These are phyloP conservation scores for Rhizopus arrhizus DNA, from an alignment of 371 early-diverging fungal species.

Conservation along the genomic window DNA sequence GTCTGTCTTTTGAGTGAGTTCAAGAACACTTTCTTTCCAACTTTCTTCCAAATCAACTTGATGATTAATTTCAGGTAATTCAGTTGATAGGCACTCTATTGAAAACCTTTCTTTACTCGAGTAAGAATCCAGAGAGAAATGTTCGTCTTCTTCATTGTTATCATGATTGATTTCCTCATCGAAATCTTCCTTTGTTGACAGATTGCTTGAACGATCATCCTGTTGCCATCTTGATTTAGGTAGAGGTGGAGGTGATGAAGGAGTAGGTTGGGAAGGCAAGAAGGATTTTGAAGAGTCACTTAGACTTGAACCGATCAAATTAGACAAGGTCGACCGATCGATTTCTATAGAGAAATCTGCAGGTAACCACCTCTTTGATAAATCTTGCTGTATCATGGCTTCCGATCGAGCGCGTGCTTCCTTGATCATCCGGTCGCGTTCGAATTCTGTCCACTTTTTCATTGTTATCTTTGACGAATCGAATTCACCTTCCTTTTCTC, in stretches of 20 bases:
- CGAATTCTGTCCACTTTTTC: constrained; percentile 74
- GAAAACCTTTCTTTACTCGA: neutral
- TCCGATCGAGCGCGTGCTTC: constrained; percentile 19
- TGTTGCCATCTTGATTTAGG: neutral
- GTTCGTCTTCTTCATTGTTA: too few species aligned
- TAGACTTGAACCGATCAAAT: constrained; percentile 26
- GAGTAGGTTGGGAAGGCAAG: neutral
- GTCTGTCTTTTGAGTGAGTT: neutral
- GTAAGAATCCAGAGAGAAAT: neutral
- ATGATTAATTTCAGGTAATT: neutral
- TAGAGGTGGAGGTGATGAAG: neutral
- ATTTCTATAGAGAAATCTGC: constrained; percentile 24
- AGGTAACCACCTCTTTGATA: constrained; percentile 25
- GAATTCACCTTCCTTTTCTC: constrained; percentile 62
- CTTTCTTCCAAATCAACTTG: neutral
- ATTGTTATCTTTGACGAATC: constrained; percentile 66
- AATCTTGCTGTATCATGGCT: constrained; percentile 14
- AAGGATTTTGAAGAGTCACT: constrained; percentile 4
- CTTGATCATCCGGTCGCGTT: constrained; percentile 52
- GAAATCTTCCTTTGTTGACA: neutral
- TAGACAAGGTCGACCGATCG: constrained; percentile 26
- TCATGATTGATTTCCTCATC: neutral
- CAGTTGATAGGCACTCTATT: neutral
- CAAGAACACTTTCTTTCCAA: constrained; percentile 1
- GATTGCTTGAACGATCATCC: neutral